Percentiles rank a stretch among this genome's conserved stretches.
These are phyloP conservation scores for Exobasidium rhododendri DNA, from an alignment of 1,284 basidiomycete genomes.

Conservation along the genomic window DNA sequence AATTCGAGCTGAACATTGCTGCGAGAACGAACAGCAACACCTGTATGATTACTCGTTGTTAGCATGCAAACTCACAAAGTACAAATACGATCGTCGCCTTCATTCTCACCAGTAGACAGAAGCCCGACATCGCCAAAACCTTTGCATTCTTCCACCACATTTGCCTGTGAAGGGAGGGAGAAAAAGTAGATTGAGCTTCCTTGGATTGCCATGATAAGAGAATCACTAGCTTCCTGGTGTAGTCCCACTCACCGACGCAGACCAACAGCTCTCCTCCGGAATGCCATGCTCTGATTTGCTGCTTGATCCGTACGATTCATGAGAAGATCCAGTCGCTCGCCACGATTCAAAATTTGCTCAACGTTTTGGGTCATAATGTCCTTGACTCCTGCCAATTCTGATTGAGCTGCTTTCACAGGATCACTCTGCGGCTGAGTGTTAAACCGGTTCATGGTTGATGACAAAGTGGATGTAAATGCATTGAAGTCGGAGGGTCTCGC, in stretches of 20 bases:
- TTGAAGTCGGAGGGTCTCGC: slow-evolving; percentile 21
- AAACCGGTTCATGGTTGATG: slow-evolving; percentile 64
- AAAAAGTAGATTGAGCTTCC: neutral
- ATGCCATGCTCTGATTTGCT: slow-evolving; percentile 91
- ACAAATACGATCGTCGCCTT: neutral
- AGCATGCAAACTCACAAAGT: no score
- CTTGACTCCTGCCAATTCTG: slow-evolving; percentile 87
- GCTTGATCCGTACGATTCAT: slow-evolving; percentile 97
- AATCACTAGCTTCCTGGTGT: neutral
- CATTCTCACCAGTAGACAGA: slow-evolving; percentile 70
- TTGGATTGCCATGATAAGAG: neutral
- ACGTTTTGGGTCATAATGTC: slow-evolving; percentile 79
- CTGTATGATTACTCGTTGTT: neutral
- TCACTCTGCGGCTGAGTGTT: slow-evolving; percentile 86
- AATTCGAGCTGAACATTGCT: slow-evolving; percentile 7
- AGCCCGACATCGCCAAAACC: slow-evolving; percentile 67
- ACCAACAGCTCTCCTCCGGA: slow-evolving; percentile 80
- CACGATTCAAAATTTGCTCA: slow-evolving; percentile 78
- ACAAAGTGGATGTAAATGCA: slow-evolving; percentile 22
- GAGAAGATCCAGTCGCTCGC: slow-evolving; percentile 90
- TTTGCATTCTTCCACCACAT: slow-evolving; percentile 85
- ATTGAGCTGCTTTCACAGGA: slow-evolving; percentile 82
- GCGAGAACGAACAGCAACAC: slow-evolving; percentile 13
- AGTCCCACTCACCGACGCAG: slow-evolving; percentile 60
- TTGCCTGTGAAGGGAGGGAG: slow-evolving; percentile 59